Evolutionary conservation across 352 stramenopile genomes (phyloP).

Genomic region (Globisporangium orthogonon): DNA sequence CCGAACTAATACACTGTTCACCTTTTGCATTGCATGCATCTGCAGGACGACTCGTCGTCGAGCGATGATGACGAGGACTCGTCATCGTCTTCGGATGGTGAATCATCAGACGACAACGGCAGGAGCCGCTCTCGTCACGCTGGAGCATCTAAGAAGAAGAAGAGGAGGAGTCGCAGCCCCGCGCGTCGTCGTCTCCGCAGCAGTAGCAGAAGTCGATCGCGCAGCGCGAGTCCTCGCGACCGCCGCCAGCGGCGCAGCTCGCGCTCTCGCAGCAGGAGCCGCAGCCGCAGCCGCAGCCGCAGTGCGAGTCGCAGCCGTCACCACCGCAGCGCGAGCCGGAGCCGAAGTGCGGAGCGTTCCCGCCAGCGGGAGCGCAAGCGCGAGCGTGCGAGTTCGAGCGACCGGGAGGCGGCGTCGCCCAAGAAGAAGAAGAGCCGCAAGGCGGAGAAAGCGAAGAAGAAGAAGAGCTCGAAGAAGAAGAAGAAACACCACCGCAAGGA

Average conservation of each 20-base stretch:
- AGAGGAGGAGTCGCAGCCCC: conserved; percentile 11
- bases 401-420: conserved; percentile 1
- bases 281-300: conserved; percentile 11
- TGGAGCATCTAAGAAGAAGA: conserved; percentile 3
- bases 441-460: conserved; percentile 17
- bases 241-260: neutral
- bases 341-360: neutral
- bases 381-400: neutral
- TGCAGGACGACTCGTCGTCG: conserved; percentile 21
- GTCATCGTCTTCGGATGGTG: conserved; percentile 3
- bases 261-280: neutral
- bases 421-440: conserved; percentile 26
- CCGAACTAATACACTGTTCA: neutral
- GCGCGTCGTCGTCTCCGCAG: neutral
- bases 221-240: conserved; percentile 6
- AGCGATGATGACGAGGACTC: conserved; percentile 26
- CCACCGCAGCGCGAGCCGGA: conserved; percentile 13
- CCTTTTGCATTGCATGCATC: neutral
- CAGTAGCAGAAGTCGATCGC: conserved; percentile 7
- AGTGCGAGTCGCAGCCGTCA: conserved; percentile 7
- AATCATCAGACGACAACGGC: conserved; percentile 1
- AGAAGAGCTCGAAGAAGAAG: conserved; percentile 30
- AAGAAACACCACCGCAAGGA: conserved; percentile 46
- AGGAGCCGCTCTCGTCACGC: conserved; percentile 4
- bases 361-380: neutral